Percentiles rank a stretch among this genome's conserved stretches.
These are phyloP conservation scores for Naumovozyma dairenensis DNA, from an alignment of 805 yeast genomes.

Conservation along the genomic window DNA sequence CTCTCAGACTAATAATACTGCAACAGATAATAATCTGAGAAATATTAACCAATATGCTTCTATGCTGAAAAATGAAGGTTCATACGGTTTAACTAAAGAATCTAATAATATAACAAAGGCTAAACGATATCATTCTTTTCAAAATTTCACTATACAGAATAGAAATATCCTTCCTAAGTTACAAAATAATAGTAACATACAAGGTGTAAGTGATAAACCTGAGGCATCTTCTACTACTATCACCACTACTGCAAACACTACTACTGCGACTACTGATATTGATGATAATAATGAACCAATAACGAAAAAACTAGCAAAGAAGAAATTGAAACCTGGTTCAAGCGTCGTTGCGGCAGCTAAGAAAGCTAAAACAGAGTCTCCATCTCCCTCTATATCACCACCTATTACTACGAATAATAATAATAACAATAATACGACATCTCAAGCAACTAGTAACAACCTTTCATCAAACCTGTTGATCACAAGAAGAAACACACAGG, in stretches of 20 bases:
- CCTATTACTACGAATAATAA: constrained; percentile 6
- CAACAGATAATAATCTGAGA: too few species aligned
- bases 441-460: background rate
- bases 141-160: background rate
- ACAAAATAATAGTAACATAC: too few species aligned
- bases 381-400: constrained; percentile 9
- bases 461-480: background rate
- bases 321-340: too few species aligned
- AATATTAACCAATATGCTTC: too few species aligned
- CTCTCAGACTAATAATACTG: constrained; percentile 3
- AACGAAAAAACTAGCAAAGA: background rate
- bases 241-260: too few species aligned
- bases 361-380: background rate
- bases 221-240: too few species aligned
- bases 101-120: background rate
- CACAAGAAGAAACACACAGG: constrained; percentile 17
- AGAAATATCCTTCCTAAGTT: too few species aligned
- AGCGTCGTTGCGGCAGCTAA: background rate
- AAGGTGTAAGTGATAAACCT: too few species aligned
- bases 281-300: background rate
- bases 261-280: too few species aligned
- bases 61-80: too few species aligned
- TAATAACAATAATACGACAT: constrained; percentile 3
- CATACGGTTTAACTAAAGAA: constrained; percentile 1
- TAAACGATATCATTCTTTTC: background rate